Percentiles rank a stretch among this genome's conserved stretches.
Evolutionary conservation across 805 yeast species (phyloP).

Genomic region (Candida piceae): DNA sequence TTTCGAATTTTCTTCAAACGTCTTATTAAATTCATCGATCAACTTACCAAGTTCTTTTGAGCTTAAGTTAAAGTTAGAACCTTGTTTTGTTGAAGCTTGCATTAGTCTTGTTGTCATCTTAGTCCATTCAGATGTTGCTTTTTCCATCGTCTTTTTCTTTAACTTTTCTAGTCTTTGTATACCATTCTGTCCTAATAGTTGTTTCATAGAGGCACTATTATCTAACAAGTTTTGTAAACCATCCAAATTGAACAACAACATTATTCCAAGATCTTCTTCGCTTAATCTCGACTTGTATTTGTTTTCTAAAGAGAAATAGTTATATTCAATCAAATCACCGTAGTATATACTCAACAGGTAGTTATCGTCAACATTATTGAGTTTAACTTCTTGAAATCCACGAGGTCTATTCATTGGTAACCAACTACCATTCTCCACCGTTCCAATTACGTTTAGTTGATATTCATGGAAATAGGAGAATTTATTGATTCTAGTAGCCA

Average conservation of each 20-base stretch:
- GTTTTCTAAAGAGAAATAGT: slow-evolving; percentile 59
- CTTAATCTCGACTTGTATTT: slow-evolving; percentile 41
- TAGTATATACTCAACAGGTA: slow-evolving; percentile 60
- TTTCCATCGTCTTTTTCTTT: slow-evolving; percentile 66
- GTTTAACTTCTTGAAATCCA: slow-evolving; percentile 63
- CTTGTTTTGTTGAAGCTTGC: slow-evolving; percentile 69
- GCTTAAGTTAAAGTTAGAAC: slow-evolving; percentile 41
- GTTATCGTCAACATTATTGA: slow-evolving; percentile 38
- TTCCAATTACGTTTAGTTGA: slow-evolving; percentile 43
- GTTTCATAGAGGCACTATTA: slow-evolving; percentile 40
- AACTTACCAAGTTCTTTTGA: slow-evolving; percentile 77
- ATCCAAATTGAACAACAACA: slow-evolving; percentile 64
- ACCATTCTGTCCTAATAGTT: slow-evolving; percentile 55
- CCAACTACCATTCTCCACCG: slow-evolving; percentile 66
- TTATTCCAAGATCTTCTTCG: slow-evolving; percentile 58
- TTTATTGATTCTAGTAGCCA: slow-evolving; percentile 57
- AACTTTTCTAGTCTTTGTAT: slow-evolving; percentile 59
- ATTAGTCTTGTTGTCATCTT: slow-evolving; percentile 68
- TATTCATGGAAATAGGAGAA: slow-evolving; percentile 59
- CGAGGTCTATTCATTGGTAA: slow-evolving; percentile 53
- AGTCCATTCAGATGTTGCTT: slow-evolving; percentile 77
- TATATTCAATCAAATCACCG: slow-evolving; percentile 74
- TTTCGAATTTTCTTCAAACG: slow-evolving; percentile 71
- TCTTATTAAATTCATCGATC: slow-evolving; percentile 61
- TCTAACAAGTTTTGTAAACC: slow-evolving; percentile 70